These are phyloP conservation scores for Tricholoma sp. DNA, from an alignment of 768 basidiomycete genomes.

Conservation along the genomic window DNA sequence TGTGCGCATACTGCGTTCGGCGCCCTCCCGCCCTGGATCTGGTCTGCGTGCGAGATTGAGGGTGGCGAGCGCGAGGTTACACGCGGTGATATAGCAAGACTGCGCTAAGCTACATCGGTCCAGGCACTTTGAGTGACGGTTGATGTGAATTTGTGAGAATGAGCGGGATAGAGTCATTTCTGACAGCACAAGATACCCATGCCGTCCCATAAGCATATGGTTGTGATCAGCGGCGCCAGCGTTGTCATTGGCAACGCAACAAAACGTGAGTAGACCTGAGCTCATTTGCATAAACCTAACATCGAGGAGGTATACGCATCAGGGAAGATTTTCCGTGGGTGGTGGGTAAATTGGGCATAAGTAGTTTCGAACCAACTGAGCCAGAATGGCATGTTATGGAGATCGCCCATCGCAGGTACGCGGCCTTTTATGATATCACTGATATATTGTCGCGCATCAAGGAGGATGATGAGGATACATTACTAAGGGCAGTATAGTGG, in stretches of 20 bases:
- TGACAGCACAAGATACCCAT: background rate
- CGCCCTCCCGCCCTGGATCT: background rate
- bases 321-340: background rate
- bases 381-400: too few species aligned
- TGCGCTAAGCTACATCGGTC: background rate
- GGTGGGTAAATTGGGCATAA: too few species aligned
- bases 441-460: background rate
- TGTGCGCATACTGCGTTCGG: background rate
- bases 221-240: background rate
- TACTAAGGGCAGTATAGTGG: too few species aligned
- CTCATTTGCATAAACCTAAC: background rate
- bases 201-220: background rate
- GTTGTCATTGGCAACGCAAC: background rate
- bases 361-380: too few species aligned
- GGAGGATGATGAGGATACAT: too few species aligned
- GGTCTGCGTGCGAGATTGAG: background rate
- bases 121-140: background rate
- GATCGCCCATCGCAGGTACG: too few species aligned
- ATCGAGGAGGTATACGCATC: background rate
- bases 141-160: background rate
- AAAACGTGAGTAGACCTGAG: background rate
- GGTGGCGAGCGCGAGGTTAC: background rate
- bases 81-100: background rate
- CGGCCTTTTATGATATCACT: too few species aligned
- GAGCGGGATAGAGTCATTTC: background rate